Evolutionary conservation across 345 rosid species (phyloP).

Genomic region (Leavenworthia alabamica): DNA sequence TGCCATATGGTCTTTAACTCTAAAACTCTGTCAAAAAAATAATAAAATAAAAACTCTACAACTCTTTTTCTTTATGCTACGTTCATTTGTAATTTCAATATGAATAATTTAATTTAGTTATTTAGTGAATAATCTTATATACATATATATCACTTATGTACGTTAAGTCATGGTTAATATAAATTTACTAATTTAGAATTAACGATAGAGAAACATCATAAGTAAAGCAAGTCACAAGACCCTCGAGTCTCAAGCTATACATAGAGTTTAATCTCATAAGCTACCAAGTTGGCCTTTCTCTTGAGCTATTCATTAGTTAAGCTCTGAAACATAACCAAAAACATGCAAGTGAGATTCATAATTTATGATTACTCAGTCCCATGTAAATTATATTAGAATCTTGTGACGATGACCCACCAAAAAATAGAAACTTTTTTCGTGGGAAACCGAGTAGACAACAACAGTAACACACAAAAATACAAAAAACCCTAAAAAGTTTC

Average conservation of each 20-base stretch:
- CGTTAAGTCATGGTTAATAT: neutral
- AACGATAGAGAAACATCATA: neutral
- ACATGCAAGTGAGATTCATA: neutral
- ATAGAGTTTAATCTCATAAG: constrained; percentile 5
- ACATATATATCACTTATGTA: too few species aligned
- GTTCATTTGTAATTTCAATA: neutral
- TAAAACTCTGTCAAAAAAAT: neutral
- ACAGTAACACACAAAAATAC: too few species aligned
- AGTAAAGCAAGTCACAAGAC: neutral
- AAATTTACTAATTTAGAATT: neutral
- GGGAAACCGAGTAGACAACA: too few species aligned
- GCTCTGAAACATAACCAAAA: constrained; percentile 2
- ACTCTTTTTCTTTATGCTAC: neutral
- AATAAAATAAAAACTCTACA: neutral
- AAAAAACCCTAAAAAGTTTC: too few species aligned
- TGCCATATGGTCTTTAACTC: neutral
- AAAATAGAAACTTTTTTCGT: too few species aligned
- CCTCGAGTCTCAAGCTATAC: neutral
- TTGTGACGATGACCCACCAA: too few species aligned
- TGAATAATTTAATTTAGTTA: neutral
- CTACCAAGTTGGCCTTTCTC: neutral
- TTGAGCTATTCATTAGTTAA: neutral
- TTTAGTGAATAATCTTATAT: neutral
- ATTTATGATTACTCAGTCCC: neutral
- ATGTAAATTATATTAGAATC: neutral